A percentile compares a stretch with the other conserved stretches of the same genome.
Conservation (phyloP, 139 green algal genomes). For the Chlamydomonas sphaeroides region DNA sequence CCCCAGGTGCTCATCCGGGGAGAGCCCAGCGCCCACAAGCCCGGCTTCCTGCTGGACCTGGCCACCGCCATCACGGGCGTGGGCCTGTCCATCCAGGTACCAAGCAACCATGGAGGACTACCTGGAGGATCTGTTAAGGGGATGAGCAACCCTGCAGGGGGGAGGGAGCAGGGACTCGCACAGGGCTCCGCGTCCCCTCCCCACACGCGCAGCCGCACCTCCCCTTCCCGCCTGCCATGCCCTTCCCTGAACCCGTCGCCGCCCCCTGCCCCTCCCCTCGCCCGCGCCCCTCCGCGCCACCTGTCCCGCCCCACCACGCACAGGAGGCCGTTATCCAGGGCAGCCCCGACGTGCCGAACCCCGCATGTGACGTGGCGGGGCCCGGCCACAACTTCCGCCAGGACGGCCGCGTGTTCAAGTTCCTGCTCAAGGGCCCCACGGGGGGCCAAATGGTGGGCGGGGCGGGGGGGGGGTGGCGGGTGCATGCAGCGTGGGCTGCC, state of each 20-base stretch:
- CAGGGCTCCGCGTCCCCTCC: too few relatives aligned
- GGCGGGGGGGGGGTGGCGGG: too few relatives aligned
- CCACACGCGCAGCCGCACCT: not conserved
- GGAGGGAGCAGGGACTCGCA: too few relatives aligned
- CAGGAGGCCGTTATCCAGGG: not conserved
- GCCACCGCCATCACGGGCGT: constrained; percentile 11
- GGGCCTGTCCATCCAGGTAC: constrained; percentile 5
- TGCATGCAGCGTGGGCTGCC: too few relatives aligned
- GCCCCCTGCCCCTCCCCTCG: too few relatives aligned
- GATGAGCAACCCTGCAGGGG: too few relatives aligned
- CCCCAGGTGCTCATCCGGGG: constrained; percentile 24
- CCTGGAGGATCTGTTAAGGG: too few relatives aligned
- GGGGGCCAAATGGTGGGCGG: constrained; percentile 31
- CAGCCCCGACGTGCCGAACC: constrained; percentile 6
- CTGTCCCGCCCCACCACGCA: too few relatives aligned
- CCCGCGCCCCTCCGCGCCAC: too few relatives aligned
- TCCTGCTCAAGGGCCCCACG: constrained; percentile 20
- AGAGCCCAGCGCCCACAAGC: constrained; percentile 14
- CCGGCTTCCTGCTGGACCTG: constrained; percentile 39
- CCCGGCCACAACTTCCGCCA: not conserved
- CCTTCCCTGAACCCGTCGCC: too few relatives aligned
- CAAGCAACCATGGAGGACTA: too few relatives aligned
- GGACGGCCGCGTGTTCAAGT: not conserved
- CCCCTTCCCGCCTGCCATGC: too few relatives aligned
- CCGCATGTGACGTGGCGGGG: not conserved